Evolutionary conservation across 2,329 filamentous ascomycete species (phyloP).

Genomic region (Ophiocordyceps australis): DNA sequence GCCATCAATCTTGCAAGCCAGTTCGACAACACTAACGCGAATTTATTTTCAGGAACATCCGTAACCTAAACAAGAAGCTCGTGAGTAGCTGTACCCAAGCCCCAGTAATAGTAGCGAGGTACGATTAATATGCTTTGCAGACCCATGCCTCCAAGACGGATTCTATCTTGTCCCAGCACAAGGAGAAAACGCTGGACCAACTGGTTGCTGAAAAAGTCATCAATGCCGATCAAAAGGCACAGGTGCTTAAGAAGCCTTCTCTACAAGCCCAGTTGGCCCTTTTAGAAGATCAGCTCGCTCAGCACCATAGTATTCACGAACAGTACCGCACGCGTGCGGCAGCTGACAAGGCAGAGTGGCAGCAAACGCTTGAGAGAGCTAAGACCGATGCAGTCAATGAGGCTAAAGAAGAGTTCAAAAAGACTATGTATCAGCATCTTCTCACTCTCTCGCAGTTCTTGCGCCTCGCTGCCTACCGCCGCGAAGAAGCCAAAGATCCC

Average conservation of each 20-base stretch:
- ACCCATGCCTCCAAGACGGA: slow-evolving; percentile 58
- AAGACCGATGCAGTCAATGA: slow-evolving; percentile 34
- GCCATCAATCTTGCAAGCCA: neutral
- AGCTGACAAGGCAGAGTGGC: slow-evolving; percentile 39
- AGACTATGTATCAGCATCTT: slow-evolving; percentile 44
- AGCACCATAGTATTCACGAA: slow-evolving; percentile 58
- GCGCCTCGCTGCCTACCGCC: slow-evolving; percentile 58
- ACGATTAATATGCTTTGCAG: slow-evolving; percentile 25
- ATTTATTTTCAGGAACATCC: slow-evolving; percentile 50
- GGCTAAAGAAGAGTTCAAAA: slow-evolving; percentile 28
- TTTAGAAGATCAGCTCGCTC: slow-evolving; percentile 54
- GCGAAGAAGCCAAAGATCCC: slow-evolving; percentile 48
- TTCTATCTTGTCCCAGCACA: slow-evolving; percentile 47
- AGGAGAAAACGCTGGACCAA: slow-evolving; percentile 53
- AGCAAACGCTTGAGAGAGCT: slow-evolving; percentile 37
- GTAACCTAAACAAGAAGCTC: slow-evolving; percentile 88
- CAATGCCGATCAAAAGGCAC: slow-evolving; percentile 64
- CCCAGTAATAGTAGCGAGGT: too few species aligned
- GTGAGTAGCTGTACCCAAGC: slow-evolving; percentile 35
- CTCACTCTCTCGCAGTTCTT: slow-evolving; percentile 64
- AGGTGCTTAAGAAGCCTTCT: slow-evolving; percentile 58
- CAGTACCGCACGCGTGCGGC: slow-evolving; percentile 47
- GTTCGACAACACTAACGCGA: neutral
- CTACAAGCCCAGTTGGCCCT: slow-evolving; percentile 51
- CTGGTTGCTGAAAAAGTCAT: slow-evolving; percentile 55